Base-by-base conservation (phyloP, 2,329 filamentous ascomycete species). In the Colletotrichum tropicicola region DNA sequence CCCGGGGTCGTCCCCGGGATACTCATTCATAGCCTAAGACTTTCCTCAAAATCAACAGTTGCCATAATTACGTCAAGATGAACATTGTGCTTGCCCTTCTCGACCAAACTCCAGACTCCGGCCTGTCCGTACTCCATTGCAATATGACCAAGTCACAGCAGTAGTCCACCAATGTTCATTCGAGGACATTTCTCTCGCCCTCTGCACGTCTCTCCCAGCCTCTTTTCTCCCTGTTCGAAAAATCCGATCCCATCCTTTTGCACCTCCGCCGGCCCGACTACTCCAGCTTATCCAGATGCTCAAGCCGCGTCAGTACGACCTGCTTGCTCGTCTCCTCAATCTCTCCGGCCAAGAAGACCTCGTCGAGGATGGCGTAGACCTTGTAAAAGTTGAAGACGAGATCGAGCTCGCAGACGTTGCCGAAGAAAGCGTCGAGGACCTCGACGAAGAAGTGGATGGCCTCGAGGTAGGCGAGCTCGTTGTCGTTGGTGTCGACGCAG, bases 401-500 rank as follows among this genome's bases (percentile, higher is more conserved):
- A 82, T 99, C 96, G 77, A 99, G 85, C 84, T 99, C 96, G 82
- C 96, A 99, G 64, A 99, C 96, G 78, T 99, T 99, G 70, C 96
- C 96, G 79, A 99, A 99, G 82, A 99, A 99, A 74, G 94, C 90
- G 85, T 99, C 96, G 73, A 99, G 87, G 67, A 99, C 96, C 83
- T 99, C 96, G 72, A 99, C 96, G 75, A 99, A 99, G 85, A 99
- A 99, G 81, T 99, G 96, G 74, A 99, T 98, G 6, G 94, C 96
- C 81, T 99, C 96, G 65, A 99, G 87, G 75, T 94, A 98, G 25
- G 96, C 95, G 66, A 99, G 85, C 83, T 99, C 96, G 80, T 98
- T 99, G 80, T 99, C 96, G 79, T 98, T 98, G 54, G 95, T 97
- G 81, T 99, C 96, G 76, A 99, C 96, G 80, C 96, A 98, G 57